Conservation (phyloP, 148 eudicot genomes). For the Camellia lanceoleosa region DNA sequence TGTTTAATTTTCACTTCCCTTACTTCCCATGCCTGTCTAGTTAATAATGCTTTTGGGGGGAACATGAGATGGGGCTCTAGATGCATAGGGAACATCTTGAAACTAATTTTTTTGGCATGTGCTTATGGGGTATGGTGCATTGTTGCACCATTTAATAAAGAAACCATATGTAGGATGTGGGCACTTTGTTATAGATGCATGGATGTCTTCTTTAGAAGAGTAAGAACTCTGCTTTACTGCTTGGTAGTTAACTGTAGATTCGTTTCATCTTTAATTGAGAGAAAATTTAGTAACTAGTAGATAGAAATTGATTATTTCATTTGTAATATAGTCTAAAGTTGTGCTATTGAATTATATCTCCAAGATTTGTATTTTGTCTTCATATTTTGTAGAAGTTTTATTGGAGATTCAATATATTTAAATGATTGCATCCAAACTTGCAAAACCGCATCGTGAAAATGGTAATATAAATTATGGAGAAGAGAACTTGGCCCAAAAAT, state of each 20-base stretch:
- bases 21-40: conserved; percentile 6
- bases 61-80: background rate
- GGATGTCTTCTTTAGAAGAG: background rate
- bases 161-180: background rate
- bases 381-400: background rate
- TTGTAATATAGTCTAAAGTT: background rate
- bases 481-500: background rate
- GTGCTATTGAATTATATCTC: background rate
- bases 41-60: background rate
- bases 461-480: background rate
- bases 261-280: background rate
- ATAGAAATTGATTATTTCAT: conserved; percentile 1
- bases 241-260: background rate
- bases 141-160: background rate
- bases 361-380: background rate
- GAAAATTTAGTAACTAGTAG: background rate
- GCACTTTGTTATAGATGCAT: background rate
- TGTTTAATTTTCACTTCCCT: background rate
- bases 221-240: background rate
- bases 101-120: background rate
- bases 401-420: background rate
- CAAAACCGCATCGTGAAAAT: background rate
- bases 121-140: background rate
- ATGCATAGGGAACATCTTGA: background rate
- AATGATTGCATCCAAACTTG: background rate